Percentiles rank a stretch among this genome's conserved stretches.
phyloP scores from a whole-genome alignment of 768 basidiomycete species.

The Phaeolepiota aurea region DNA sequence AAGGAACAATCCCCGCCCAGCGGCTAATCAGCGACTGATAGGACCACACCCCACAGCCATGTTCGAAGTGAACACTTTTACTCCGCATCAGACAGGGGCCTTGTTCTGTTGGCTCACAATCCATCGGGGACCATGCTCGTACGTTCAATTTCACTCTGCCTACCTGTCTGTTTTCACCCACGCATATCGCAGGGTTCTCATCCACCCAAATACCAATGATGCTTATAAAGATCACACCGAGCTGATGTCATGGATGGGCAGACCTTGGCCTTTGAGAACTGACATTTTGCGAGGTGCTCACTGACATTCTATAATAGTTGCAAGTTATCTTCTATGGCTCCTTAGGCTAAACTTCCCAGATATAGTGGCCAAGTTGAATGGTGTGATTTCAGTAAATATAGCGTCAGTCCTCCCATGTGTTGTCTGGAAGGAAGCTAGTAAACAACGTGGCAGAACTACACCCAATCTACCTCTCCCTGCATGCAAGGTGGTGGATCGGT shows the following conservation, averaged over 20 bases:
- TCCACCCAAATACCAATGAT: constrained; percentile 66
- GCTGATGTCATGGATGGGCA: constrained; percentile 59
- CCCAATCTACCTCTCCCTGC: too few species aligned
- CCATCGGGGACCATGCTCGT: constrained; percentile 67
- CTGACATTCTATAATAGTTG: constrained; percentile 4
- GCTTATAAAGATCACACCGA: constrained; percentile 53
- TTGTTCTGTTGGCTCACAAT: constrained; percentile 63
- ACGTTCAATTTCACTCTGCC: constrained; percentile 16
- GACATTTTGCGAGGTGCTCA: constrained; percentile 33
- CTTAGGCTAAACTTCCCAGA: too few species aligned
- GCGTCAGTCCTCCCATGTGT: too few species aligned
- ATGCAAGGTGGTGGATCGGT: too few species aligned
- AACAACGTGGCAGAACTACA: too few species aligned
- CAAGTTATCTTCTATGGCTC: too few species aligned
- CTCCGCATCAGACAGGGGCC: constrained; percentile 59
- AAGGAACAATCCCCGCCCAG: too few species aligned
- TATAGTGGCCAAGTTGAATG: too few species aligned
- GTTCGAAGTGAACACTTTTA: constrained; percentile 66
- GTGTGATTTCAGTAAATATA: too few species aligned
- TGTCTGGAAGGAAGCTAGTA: too few species aligned
- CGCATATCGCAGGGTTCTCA: constrained; percentile 59
- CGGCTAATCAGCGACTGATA: too few species aligned
- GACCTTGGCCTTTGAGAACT: constrained; percentile 43
- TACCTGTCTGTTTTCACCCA: background rate
- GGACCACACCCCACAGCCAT: constrained; percentile 64